Percentiles rank a stretch among this genome's conserved stretches.
phyloP scores from a whole-genome alignment of 2,329 filamentous ascomycete genomes.

The Sporothrix luriei region DNA sequence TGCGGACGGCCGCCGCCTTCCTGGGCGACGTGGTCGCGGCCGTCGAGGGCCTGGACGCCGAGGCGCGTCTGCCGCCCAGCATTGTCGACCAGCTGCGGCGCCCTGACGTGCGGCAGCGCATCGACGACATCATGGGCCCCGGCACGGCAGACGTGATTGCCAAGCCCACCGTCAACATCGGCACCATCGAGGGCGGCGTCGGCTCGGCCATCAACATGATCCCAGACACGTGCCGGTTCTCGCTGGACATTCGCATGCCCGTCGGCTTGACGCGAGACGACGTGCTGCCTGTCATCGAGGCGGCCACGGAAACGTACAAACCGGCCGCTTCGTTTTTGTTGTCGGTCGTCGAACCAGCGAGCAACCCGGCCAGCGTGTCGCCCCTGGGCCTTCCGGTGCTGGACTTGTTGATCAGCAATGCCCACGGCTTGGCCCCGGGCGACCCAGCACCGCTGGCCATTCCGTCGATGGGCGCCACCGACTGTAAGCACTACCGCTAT shows the following conservation, averaged over 20 bases:
- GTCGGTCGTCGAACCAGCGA: constrained; percentile 29
- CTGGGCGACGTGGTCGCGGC: constrained; percentile 13
- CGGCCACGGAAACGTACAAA: not conserved
- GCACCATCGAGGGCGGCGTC: constrained; percentile 29
- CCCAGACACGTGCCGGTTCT: constrained; percentile 21
- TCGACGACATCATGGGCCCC: constrained; percentile 32
- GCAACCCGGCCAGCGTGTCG: constrained; percentile 32
- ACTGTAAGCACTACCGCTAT: constrained; percentile 34
- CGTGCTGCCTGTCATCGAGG: constrained; percentile 7
- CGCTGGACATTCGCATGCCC: constrained; percentile 31
- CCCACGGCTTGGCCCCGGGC: constrained; percentile 7
- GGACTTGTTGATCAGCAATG: constrained; percentile 26
- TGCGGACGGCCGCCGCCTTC: constrained; percentile 22
- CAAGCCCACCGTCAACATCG: constrained; percentile 32
- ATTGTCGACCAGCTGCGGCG: constrained; percentile 21
- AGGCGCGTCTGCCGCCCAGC: not conserved
- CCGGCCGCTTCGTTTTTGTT: constrained; percentile 20
- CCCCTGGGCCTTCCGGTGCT: constrained; percentile 24
- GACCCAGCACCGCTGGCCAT: constrained; percentile 27
- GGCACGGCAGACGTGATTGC: constrained; percentile 28
- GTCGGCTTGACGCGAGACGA: constrained; percentile 25
- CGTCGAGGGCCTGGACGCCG: constrained; percentile 19
- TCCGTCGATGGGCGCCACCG: constrained; percentile 33
- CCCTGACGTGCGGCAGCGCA: constrained; percentile 16
- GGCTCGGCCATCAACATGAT: constrained; percentile 32